Evolutionary conservation across 2,329 filamentous ascomycete species (phyloP).

Genomic region (Colletotrichum abscissum): DNA sequence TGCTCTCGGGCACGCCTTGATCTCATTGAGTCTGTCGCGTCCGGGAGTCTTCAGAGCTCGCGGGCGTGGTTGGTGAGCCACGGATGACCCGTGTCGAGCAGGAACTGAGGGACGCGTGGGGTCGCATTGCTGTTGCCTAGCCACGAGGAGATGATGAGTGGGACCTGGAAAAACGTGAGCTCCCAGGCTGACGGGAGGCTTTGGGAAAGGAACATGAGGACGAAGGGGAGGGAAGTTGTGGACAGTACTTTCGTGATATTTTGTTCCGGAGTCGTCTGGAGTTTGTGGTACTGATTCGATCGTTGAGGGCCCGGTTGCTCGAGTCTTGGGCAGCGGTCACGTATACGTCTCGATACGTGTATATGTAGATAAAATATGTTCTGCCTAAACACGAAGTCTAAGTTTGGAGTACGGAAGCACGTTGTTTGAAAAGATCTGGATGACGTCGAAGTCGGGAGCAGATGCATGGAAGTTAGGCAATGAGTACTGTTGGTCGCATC

Average conservation of each 20-base stretch:
- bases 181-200: conserved; percentile 4
- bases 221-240: neutral
- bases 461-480: neutral
- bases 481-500: neutral
- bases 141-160: neutral
- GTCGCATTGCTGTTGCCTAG: neutral
- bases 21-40: neutral
- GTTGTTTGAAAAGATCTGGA: neutral
- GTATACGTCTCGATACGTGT: neutral
- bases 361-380: neutral
- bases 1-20: neutral
- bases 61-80: neutral
- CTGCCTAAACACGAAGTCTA: neutral
- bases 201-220: neutral
- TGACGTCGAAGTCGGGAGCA: neutral
- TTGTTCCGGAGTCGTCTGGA: neutral
- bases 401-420: neutral
- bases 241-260: neutral
- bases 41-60: neutral
- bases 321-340: neutral
- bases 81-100: neutral
- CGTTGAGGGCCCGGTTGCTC: neutral
- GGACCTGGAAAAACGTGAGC: neutral
- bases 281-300: neutral
- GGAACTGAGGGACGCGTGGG: conserved; percentile 2